Evolutionary conservation across 148 eudicot species (phyloP), one percentile per base, ranked within the genome.

Genomic region (Rhododendron williamsianum): DNA sequence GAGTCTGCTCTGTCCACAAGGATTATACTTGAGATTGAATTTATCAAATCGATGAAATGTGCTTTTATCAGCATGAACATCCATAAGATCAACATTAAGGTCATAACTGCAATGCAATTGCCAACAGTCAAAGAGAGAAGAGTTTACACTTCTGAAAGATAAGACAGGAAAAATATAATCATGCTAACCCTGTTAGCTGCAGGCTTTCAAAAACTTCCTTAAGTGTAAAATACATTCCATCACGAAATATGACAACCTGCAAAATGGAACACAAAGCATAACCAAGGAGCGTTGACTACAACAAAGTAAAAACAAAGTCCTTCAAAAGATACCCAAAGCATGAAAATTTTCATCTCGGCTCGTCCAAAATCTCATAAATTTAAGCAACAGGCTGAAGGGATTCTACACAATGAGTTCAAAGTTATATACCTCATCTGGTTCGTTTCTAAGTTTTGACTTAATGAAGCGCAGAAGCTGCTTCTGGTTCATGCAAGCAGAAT

Each of bases 401-500:
- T 27, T 52, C 48, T 71, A 35, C 52, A 6, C 43, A 49, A 71
- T 33, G 43, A 72, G 33, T 45, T 58, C 43, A 45, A 58, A 60
- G 46, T 3, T 45, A 51, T 80, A 41, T 87, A 94, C 97, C 97
- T 94, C 97, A 81, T 94, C 97, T 80, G 97, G 97, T 87, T 94
- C 97, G 86, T 92, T 89, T 84, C 90, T 88, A 82, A 94, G 83
- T 89, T 94, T 94, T 78, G 97, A 91, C 87, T 94, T 94, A 79
- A 94, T 93, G 84, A 94, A 94, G 48, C 94, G 94, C 79, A 94
- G 90, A 91, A 94, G 97, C 87, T 94, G 97, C 84, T 94, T 94
- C 85, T 94, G 97, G 88, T 94, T 93, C 97, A 94, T 94, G 92
- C 97, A 94, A 67, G 97, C 97, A 88, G 97, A 94, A 91, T 93